phyloP scores from a whole-genome alignment of 768 basidiomycete genomes.

The Cystofilobasidium macerans region DNA sequence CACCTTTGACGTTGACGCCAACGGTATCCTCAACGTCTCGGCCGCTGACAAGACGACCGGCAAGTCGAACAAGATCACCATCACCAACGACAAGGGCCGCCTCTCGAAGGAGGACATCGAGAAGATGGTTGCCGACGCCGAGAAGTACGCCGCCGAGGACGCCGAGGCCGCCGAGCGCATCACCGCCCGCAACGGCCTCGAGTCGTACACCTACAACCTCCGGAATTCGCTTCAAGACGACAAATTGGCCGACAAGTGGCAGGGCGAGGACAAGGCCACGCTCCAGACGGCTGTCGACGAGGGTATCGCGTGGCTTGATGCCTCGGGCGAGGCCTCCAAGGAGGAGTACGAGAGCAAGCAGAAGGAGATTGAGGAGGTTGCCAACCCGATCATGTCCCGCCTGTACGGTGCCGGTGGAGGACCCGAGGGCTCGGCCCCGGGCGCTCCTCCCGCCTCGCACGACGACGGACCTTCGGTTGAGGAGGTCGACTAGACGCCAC shows the following conservation, averaged over 20 bases:
- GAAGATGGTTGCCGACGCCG: slow-evolving; percentile 99
- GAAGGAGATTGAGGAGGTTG: slow-evolving; percentile 95
- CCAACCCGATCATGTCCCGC: slow-evolving; percentile 91
- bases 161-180: slow-evolving; percentile 34
- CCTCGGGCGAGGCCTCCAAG: slow-evolving; percentile 79
- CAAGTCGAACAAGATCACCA: slow-evolving; percentile 88
- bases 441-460: slow-evolving; percentile 30
- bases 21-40: slow-evolving; percentile 97
- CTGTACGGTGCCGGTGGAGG: slow-evolving; percentile 93
- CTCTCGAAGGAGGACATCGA: slow-evolving; percentile 95
- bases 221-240: slow-evolving; percentile 57
- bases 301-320: slow-evolving; percentile 72
- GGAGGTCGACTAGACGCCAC: slow-evolving; percentile 65
- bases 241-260: slow-evolving; percentile 36
- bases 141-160: slow-evolving; percentile 52
- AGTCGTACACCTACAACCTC: slow-evolving; percentile 91
- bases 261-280: slow-evolving; percentile 44
- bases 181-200: slow-evolving; percentile 76
- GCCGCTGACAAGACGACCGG: slow-evolving; percentile 97
- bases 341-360: slow-evolving; percentile 97
- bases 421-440: slow-evolving; percentile 47
- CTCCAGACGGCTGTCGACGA: slow-evolving; percentile 72
- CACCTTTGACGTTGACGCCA: slow-evolving; percentile 92
- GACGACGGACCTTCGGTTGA: slow-evolving; percentile 76
- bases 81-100: slow-evolving; percentile 73